Evolutionary conservation across 768 basidiomycete genomes (phyloP).

Genomic region (Chiua virens): DNA sequence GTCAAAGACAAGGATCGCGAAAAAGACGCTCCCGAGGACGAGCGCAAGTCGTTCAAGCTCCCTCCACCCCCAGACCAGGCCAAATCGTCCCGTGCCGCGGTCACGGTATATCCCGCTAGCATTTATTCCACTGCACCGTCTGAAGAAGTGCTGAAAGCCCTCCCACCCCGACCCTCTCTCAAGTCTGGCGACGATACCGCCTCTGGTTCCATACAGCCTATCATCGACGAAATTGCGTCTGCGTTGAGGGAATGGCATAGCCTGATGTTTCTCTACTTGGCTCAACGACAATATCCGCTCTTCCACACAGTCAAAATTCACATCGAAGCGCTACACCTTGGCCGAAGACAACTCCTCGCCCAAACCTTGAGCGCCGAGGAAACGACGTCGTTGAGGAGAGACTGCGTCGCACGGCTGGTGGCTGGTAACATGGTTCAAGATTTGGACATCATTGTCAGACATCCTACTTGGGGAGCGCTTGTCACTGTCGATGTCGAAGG

Average conservation of each 20-base stretch:
- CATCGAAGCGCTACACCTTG: slow-evolving; percentile 87
- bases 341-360: slow-evolving; percentile 86
- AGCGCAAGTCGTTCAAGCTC: slow-evolving; percentile 67
- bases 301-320: slow-evolving; percentile 86
- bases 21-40: slow-evolving; percentile 62
- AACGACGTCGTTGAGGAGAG: slow-evolving; percentile 73
- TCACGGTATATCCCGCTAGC: slow-evolving; percentile 73
- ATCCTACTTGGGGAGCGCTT: slow-evolving; percentile 87
- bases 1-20: slow-evolving; percentile 54
- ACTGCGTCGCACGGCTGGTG: slow-evolving; percentile 86
- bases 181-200: slow-evolving; percentile 94
- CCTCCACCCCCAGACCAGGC: slow-evolving; percentile 75
- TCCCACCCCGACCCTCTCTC: slow-evolving; percentile 90
- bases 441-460: slow-evolving; percentile 93
- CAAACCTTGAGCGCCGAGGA: slow-evolving; percentile 88
- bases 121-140: slow-evolving; percentile 72
- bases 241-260: slow-evolving; percentile 96
- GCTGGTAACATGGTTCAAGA: slow-evolving; percentile 90
- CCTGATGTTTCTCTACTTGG: slow-evolving; percentile 88
- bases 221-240: slow-evolving; percentile 96
- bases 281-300: slow-evolving; percentile 83
- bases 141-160: slow-evolving; percentile 65
- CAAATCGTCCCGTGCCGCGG: slow-evolving; percentile 66
- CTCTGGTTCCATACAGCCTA: slow-evolving; percentile 79
- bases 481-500: slow-evolving; percentile 90